phyloP scores from a whole-genome alignment of 176 grass and related monocot species.

The Juncus inflexus region DNA sequence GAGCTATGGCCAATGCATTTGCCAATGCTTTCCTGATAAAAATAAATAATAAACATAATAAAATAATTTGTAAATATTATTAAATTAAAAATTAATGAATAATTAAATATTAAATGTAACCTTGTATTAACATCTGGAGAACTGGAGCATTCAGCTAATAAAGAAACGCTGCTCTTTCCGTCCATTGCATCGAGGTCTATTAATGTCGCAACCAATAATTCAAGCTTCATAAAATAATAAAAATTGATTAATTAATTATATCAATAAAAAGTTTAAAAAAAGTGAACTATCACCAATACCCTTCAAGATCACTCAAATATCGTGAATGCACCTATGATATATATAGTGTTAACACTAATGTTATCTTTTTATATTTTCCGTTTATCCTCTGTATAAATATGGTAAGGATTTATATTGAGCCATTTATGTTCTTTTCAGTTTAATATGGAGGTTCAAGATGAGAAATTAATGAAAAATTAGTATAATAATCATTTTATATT shows the following conservation, averaged over 20 bases:
- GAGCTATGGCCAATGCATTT: slow-evolving; percentile 88
- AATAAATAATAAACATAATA: slow-evolving; percentile 20
- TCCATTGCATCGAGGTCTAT: slow-evolving; percentile 99
- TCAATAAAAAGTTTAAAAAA: background rate
- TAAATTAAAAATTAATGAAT: background rate
- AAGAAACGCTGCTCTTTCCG: slow-evolving; percentile 79
- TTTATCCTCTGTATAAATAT: too few species aligned
- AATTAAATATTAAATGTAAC: slow-evolving; percentile 22
- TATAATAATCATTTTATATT: too few species aligned
- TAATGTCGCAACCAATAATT: slow-evolving; percentile 83
- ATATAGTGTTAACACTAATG: too few species aligned
- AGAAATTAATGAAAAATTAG: too few species aligned
- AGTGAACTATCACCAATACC: too few species aligned
- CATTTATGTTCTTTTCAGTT: too few species aligned
- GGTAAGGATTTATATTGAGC: too few species aligned
- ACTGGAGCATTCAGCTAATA: slow-evolving; percentile 89
- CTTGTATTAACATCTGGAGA: slow-evolving; percentile 98
- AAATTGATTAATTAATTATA: slow-evolving; percentile 5
- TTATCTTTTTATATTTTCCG: too few species aligned
- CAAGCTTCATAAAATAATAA: slow-evolving; percentile 56
- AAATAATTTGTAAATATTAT: background rate
- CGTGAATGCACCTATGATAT: too few species aligned
- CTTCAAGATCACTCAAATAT: too few species aligned
- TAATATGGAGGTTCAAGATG: too few species aligned
- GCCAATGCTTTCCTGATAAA: slow-evolving; percentile 91